Percentiles rank a stretch among this genome's conserved stretches.
Evolutionary conservation across 169 alveolate species (phyloP).

Genomic region (Cryptosporidium andersoni): DNA sequence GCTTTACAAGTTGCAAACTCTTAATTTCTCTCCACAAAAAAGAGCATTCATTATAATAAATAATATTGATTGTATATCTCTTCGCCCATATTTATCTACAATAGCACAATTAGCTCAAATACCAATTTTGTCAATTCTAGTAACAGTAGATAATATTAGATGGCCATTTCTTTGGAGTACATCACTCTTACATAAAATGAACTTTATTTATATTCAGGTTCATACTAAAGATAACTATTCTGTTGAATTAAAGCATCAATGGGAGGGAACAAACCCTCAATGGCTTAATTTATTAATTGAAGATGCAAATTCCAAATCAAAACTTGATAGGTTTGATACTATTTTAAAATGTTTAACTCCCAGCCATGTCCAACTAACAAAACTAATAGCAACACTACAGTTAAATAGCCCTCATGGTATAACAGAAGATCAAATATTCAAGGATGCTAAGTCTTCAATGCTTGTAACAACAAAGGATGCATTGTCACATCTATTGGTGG

Average conservation of each 20-base stretch:
- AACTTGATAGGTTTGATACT: slow-evolving; percentile 20
- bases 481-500: slow-evolving; percentile 48
- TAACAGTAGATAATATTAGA: slow-evolving; percentile 54
- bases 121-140: slow-evolving; percentile 20
- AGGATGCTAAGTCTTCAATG: slow-evolving; percentile 40
- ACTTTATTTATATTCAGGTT: slow-evolving; percentile 20
- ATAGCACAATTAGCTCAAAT: slow-evolving; percentile 37
- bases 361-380: slow-evolving; percentile 48
- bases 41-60: slow-evolving; percentile 30
- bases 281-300: slow-evolving; percentile 25
- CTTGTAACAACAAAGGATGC: slow-evolving; percentile 41
- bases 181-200: slow-evolving; percentile 42
- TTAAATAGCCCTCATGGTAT: slow-evolving; percentile 14
- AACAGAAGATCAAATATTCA: slow-evolving; percentile 36
- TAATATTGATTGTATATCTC: slow-evolving; percentile 42
- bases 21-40: neutral
- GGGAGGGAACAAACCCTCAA: slow-evolving; percentile 5
- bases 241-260: slow-evolving; percentile 28
- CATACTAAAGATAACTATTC: slow-evolving; percentile 41
- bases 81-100: slow-evolving; percentile 61
- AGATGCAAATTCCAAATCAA: neutral
- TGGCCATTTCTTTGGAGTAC: slow-evolving; percentile 67
- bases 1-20: neutral
- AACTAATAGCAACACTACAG: slow-evolving; percentile 28
- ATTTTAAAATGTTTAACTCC: slow-evolving; percentile 56